Base-by-base conservation (phyloP, 352 stramenopile genomes). In the Saprolegnia diclina region DNA sequence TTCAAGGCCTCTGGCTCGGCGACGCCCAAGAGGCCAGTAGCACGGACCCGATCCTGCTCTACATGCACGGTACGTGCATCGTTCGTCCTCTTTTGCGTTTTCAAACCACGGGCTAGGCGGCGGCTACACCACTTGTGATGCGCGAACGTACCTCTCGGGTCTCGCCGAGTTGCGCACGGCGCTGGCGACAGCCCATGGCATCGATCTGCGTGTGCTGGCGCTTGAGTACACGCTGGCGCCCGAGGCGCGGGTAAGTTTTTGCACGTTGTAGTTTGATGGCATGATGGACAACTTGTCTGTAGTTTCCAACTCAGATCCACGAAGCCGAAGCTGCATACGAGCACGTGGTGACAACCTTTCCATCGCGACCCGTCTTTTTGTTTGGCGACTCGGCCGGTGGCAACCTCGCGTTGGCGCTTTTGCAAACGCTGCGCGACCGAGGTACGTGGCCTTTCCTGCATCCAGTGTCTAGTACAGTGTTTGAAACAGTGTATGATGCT, bases 351-450 rank as follows among this genome's bases (percentile, higher is more conserved):
- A 29, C 16, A 10, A 21, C 18, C 18, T 59, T 59, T 59, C 32
- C 42, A 18, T 46, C 29, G 5, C 46, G 61, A 21, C 63, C 45
- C 9, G 61, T 69, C 40, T 9, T 69, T 21, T 22, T 69, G 16
- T 24, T 69, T n/a, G 63, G 63, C 19, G 45, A 69, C 50, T 69
- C 63, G 4, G 63, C 63, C 2, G 63, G 63, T n/a, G 63, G 63
- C 0, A 57, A 69, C 53, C 29, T 69, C 18, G 45, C 61, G 5
- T 38, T 69, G 44, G n/a, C 45, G 13, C 32, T 63, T 38, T 29
- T 62, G 13, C 38, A 62, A 22, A 38, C 45, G 18, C 37, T 69
- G 7, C 62, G 61, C 10, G 19, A 13, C 26, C 32, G 9, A 69
- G 44, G 63, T 69, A 62, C 11, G 29, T 35, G 29, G 5, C 29